Evolutionary conservation across 352 stramenopile species (phyloP).

Genomic region (Globisporangium paddicum): DNA sequence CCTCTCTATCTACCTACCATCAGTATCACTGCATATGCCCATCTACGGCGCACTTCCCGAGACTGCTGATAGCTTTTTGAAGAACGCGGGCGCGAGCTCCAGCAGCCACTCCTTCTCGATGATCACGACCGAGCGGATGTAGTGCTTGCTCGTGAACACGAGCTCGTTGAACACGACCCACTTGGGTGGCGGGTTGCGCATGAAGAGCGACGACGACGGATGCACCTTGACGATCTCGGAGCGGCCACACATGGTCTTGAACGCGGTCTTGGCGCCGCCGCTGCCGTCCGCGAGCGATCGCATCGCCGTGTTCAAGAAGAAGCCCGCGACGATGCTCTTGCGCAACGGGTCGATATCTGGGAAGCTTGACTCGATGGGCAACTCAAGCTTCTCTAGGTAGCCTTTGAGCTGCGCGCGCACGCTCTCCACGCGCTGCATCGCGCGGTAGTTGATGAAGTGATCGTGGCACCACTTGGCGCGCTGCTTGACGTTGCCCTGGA

Average conservation of each 20-base stretch:
- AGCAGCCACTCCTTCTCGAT: constrained; percentile 90
- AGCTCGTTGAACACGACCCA: constrained; percentile 89
- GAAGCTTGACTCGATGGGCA: constrained; percentile 64
- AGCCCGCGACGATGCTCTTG: constrained; percentile 84
- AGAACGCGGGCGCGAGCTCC: constrained; percentile 80
- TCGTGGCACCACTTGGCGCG: constrained; percentile 84
- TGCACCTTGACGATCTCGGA: constrained; percentile 87
- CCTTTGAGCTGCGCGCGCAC: constrained; percentile 63
- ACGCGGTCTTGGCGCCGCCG: constrained; percentile 65
- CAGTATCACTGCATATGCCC: not conserved
- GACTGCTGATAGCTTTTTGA: constrained; percentile 49
- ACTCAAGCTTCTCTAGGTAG: constrained; percentile 68
- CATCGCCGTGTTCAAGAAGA: constrained; percentile 89
- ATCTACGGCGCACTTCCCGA: constrained; percentile 7
- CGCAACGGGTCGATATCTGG: constrained; percentile 81
- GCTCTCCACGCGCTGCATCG: constrained; percentile 83
- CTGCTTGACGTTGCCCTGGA: constrained; percentile 68
- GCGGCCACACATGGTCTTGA: constrained; percentile 82
- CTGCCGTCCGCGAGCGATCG: constrained; percentile 68
- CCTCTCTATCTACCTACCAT: not conserved
- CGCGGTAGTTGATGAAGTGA: constrained; percentile 82
- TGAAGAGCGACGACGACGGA: constrained; percentile 85
- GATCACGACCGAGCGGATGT: constrained; percentile 82
- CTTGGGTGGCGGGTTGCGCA: constrained; percentile 83
- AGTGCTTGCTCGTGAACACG: constrained; percentile 90